Conservation (phyloP, 352 stramenopile species). For the Pythium pyrilobum region DNA sequence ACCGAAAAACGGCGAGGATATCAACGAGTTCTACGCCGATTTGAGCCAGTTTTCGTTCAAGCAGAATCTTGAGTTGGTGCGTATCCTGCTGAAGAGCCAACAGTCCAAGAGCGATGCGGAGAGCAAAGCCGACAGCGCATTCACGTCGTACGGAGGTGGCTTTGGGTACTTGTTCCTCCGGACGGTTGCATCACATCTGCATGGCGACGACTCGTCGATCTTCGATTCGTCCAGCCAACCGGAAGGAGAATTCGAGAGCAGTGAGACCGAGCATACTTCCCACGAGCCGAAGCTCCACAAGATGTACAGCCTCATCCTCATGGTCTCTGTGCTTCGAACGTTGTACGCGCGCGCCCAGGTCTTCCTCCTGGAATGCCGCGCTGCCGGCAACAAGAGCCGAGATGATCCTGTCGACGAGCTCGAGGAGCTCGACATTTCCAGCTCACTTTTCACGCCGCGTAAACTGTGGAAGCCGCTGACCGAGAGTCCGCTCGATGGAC, state of each 20-base stretch:
- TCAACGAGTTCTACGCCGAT: slow-evolving; percentile 23
- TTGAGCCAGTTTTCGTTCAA: slow-evolving; percentile 62
- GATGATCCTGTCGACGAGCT: slow-evolving; percentile 17
- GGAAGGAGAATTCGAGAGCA: slow-evolving; percentile 2
- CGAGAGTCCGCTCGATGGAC: slow-evolving; percentile 57
- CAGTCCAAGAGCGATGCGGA: not conserved
- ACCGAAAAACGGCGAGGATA: slow-evolving; percentile 11
- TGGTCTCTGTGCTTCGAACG: slow-evolving; percentile 76
- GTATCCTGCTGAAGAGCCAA: slow-evolving; percentile 25
- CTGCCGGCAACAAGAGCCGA: not conserved
- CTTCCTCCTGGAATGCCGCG: slow-evolving; percentile 42
- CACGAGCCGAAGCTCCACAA: slow-evolving; percentile 63
- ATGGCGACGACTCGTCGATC: slow-evolving; percentile 11
- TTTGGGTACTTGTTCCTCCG: slow-evolving; percentile 57
- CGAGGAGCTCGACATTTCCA: slow-evolving; percentile 56
- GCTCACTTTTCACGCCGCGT: slow-evolving; percentile 68
- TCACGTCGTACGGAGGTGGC: slow-evolving; percentile 24
- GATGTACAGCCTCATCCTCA: slow-evolving; percentile 81
- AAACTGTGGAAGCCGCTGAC: slow-evolving; percentile 71
- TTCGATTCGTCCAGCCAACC: slow-evolving; percentile 15
- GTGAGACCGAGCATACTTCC: not conserved
- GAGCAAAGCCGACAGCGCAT: not conserved
- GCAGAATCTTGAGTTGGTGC: slow-evolving; percentile 50
- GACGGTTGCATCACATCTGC: slow-evolving; percentile 17
- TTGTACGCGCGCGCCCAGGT: slow-evolving; percentile 59